phyloP scores from a whole-genome alignment of 1,284 basidiomycete species.

The Earliella scabrosa region DNA sequence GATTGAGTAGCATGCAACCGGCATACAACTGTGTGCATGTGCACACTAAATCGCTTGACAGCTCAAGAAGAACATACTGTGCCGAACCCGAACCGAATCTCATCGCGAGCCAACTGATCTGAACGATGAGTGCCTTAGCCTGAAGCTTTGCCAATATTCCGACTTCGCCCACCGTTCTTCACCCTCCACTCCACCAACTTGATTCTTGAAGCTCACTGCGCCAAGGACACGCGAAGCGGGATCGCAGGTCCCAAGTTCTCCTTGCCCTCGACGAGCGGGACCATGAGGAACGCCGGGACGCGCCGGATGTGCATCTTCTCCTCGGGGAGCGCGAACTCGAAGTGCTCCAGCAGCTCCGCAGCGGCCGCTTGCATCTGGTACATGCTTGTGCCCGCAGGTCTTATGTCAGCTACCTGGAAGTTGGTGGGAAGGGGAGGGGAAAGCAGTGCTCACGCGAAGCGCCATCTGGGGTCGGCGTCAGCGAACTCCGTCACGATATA shows the following conservation, averaged over 20 bases:
- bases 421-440: not conserved
- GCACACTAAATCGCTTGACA: too few relatives aligned
- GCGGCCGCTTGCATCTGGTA: constrained; percentile 54
- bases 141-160: too few relatives aligned
- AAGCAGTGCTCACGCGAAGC: constrained; percentile 43
- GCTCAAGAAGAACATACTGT: too few relatives aligned
- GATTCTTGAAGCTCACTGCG: not conserved
- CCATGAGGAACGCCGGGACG: not conserved
- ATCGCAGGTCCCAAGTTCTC: not conserved
- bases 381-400: constrained; percentile 29
- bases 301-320: not conserved
- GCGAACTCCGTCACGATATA: not conserved
- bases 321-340: constrained; percentile 45
- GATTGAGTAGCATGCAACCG: too few relatives aligned
- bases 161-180: too few relatives aligned
- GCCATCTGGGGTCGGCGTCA: constrained; percentile 25
- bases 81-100: too few relatives aligned
- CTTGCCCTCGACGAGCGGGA: not conserved
- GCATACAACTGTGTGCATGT: too few relatives aligned
- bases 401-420: not conserved
- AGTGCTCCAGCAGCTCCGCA: constrained; percentile 48
- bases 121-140: too few relatives aligned
- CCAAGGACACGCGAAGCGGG: constrained; percentile 7
- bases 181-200: not conserved
- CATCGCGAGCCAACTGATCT: too few relatives aligned